Base-by-base conservation (phyloP, 2,329 filamentous ascomycete genomes). In the Metarhizium anisopliae region DNA sequence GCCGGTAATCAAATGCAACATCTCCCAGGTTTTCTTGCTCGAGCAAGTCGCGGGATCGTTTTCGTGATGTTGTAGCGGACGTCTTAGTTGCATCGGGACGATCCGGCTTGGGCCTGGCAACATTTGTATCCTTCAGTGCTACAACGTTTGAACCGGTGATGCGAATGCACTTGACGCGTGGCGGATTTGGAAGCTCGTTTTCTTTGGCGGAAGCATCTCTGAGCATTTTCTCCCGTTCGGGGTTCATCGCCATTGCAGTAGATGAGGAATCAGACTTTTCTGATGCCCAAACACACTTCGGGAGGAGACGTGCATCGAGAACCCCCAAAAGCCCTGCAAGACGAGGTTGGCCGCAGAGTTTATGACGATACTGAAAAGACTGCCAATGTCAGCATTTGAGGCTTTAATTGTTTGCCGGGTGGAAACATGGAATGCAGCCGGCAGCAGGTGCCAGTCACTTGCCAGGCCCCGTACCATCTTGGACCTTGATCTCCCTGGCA, bases 201-300 rank as follows among this genome's bases (percentile, higher is more conserved):
- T 36, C 47, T 40, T 51, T 32, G 25, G 40, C 51, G 13, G 59
- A 59, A 45, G 51, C 59, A 10, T 60, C 52, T 10, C 56, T 43
- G 38, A 67, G 59, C 64, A 66, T 65, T 47, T 51, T 53, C 6
- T 50, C 60, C 14, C 66, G 63, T 55, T 66, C 63, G 35, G 66
- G 67, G 49, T 68, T 67, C 61, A 67, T 64, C 2, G 18, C 40
- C 36, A 53, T 53, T 8, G 16, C n/a, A 16, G 35, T 13, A 13
- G 35, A 8, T 36, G 8, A 8, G 35, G 6, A 36, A 25, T 13
- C 8, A 36, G 13, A 36, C 35, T 36, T 10, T 36, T 11, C 25
- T 25, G 25, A 25, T 25, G 25, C 25, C 25, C 3, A 25, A 25
- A 25, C 25, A 25, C 25, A 25, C 25, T 25, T 25, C 4, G 25